Conservation (phyloP, 2,329 filamentous ascomycete genomes). For the Hymenoscyphus salicellus region DNA sequence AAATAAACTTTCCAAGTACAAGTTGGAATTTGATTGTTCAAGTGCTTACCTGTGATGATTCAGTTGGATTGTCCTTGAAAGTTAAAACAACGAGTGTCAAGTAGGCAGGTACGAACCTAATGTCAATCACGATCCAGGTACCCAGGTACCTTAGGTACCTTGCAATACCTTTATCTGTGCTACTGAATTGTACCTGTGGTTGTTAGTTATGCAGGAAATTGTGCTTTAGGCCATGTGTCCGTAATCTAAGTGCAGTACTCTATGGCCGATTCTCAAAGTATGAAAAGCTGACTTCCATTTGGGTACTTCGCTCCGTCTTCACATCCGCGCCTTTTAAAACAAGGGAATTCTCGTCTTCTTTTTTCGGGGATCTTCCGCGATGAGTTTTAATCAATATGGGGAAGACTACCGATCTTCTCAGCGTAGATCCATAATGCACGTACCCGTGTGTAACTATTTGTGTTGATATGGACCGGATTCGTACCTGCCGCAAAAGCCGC, state of each 20-base stretch:
- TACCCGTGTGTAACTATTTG: slow-evolving; percentile 1
- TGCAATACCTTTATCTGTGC: neutral
- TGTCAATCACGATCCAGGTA: no score
- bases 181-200: neutral
- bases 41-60: no score
- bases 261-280: neutral
- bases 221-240: neutral
- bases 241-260: neutral
- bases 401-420: slow-evolving; percentile 9
- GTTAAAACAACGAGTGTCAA: no score
- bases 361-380: neutral
- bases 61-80: no score
- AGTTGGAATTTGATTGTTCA: no score
- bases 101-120: no score
- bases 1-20: no score
- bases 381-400: neutral
- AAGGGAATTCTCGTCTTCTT: neutral
- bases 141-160: neutral
- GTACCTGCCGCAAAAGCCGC: slow-evolving; percentile 1
- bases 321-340: no score
- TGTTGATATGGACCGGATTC: neutral
- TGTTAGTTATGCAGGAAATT: neutral
- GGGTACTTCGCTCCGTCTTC: neutral
- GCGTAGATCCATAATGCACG: slow-evolving; percentile 5
- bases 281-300: neutral